These are phyloP conservation scores for Lentinula novae-zelandiae DNA, from an alignment of 1,284 basidiomycete species.

Conservation along the genomic window DNA sequence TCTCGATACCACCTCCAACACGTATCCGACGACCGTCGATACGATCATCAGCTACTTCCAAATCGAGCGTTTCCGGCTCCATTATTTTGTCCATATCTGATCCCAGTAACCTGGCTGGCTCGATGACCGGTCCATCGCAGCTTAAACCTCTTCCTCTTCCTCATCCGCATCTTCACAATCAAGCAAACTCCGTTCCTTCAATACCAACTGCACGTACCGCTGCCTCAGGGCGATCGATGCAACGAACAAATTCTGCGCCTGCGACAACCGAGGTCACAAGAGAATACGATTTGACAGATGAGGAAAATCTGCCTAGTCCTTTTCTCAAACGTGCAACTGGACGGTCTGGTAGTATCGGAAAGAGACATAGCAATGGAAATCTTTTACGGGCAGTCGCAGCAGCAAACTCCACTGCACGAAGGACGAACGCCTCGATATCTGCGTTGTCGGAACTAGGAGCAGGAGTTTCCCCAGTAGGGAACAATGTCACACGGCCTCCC, in stretches of 20 bases:
- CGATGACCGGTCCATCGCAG: conserved; percentile 18
- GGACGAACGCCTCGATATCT: conserved; percentile 11
- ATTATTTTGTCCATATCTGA: conserved; percentile 22
- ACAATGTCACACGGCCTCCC: conserved; percentile 26
- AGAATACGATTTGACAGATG: conserved; percentile 67
- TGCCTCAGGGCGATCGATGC: conserved; percentile 8
- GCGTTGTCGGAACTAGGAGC: conserved; percentile 14
- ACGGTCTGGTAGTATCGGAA: conserved; percentile 27
- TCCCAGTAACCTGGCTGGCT: conserved; percentile 20
- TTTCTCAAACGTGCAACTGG: conserved; percentile 58
- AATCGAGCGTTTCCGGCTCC: conserved; percentile 13
- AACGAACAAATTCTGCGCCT: conserved; percentile 11
- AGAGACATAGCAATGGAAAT: conserved; percentile 47
- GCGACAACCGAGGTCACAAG: conserved; percentile 26
- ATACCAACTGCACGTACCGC: conserved; percentile 12
- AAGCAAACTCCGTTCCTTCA: conserved; percentile 15
- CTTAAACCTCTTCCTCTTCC: conserved; percentile 38
- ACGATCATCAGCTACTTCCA: conserved; percentile 27
- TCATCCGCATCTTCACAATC: conserved; percentile 25
- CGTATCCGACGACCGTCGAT: conserved; percentile 42
- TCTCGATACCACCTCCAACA: conserved; percentile 29
- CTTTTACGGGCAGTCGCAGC: conserved; percentile 60
- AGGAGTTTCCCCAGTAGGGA: background rate
- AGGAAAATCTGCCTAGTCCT: conserved; percentile 82
- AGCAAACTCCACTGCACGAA: conserved; percentile 44